These are phyloP conservation scores for Glonium stellatum DNA, from an alignment of 495 filamentous ascomycete species.

Conservation along the genomic window DNA sequence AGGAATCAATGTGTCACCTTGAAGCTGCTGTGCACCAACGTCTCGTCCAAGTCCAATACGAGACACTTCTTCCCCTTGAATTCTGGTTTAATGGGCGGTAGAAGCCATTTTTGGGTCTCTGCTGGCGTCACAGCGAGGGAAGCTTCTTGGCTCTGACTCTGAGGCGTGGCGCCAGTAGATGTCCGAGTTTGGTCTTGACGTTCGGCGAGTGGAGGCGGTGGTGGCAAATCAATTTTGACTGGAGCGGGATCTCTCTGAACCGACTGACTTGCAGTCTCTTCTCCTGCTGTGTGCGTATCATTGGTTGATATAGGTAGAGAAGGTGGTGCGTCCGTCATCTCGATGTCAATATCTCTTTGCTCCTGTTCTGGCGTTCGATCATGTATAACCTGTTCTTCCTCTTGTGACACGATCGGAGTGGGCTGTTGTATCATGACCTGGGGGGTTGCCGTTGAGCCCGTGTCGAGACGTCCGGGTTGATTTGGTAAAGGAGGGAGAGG, in stretches of 20 bases:
- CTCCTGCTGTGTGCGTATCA: constrained; percentile 29
- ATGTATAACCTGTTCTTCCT: constrained; percentile 37
- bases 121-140: constrained; percentile 19
- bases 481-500: constrained; percentile 24
- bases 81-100: constrained; percentile 70
- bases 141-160: constrained; percentile 34
- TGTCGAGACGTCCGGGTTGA: constrained; percentile 17
- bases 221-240: constrained; percentile 42
- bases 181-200: constrained; percentile 32
- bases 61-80: constrained; percentile 86
- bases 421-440: constrained; percentile 32
- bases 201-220: constrained; percentile 53
- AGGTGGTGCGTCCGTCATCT: constrained; percentile 51
- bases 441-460: constrained; percentile 10
- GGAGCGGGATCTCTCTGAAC: constrained; percentile 33
- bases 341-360: constrained; percentile 51
- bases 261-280: constrained; percentile 11
- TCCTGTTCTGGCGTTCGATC: constrained; percentile 43
- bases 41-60: constrained; percentile 94
- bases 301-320: constrained; percentile 33
- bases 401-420: constrained; percentile 33
- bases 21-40: constrained; percentile 98
- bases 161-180: constrained; percentile 29
- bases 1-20: constrained; percentile 58
- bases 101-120: constrained; percentile 60